Base-by-base conservation (phyloP, 352 stramenopile genomes). In the Globisporangium nodosum region DNA sequence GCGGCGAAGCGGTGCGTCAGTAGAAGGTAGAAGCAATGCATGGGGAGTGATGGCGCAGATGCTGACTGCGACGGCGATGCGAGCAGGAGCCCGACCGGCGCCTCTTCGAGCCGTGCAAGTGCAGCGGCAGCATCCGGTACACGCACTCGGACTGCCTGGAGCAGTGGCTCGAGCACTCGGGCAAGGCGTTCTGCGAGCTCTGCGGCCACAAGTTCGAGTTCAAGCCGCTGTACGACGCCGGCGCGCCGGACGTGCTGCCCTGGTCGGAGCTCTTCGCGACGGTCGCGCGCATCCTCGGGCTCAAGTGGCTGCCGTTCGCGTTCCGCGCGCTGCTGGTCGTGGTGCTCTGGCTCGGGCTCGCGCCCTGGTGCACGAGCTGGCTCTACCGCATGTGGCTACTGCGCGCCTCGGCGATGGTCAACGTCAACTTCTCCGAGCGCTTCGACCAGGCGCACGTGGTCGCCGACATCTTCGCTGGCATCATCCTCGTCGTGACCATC, bases 351-450 rank as follows among this genome's bases (percentile, higher is more conserved):
- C 69, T 97, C 11, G 68, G 86, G 2, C 73, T 97, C 27, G 81
- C 91, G 40, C 94, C 94, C 0, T 88, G 94, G 68, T 88, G 84
- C 54, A 98, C 94, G 18, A 92, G 91, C 35, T 97, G 92, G 80
- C 81, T 98, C 56, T 98, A 98, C 68, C 88, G 94, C 56, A 91
- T 95, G 66, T 98, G 91, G 92, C 85, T 97, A 57, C 64, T 96
- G 49, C 87, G 91, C 20, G 81, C 87, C 48, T 85, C 78, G 9
- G 74, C 87, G 15, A 92, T 97, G 71, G 73, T 89, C 45, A 90
- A 92, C 58, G 80, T 93, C 50, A 93, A 93, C 85, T 80, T 80
- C 54, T 68, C 73, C 37, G 71, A 96, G 71, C 76, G 86, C 27
- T 80, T 97, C 24, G 74, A 90, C 51, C 45, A 55, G 24, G n/a